phyloP scores from a whole-genome alignment of 1,284 basidiomycete genomes.

The Cronartium quercuum region DNA sequence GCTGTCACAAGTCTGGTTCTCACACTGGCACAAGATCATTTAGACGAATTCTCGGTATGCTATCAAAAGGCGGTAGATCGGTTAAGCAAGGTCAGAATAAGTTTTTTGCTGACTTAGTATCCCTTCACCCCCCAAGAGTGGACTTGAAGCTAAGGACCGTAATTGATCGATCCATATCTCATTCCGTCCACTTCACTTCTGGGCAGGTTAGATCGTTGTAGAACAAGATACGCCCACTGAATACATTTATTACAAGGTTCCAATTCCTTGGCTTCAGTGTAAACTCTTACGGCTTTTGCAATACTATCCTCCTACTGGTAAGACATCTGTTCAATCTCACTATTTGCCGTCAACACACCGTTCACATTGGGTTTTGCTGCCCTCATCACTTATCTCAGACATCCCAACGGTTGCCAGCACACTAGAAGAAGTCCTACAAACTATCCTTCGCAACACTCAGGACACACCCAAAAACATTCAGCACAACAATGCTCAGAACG shows the following conservation, averaged over 20 bases:
- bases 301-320: slow-evolving; percentile 89
- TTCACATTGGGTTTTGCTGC: not conserved
- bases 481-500: slow-evolving; percentile 97
- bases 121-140: not conserved
- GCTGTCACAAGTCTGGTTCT: slow-evolving; percentile 91
- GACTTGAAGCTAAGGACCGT: no score
- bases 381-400: slow-evolving; percentile 54
- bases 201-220: slow-evolving; percentile 66
- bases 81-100: slow-evolving; percentile 64
- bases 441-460: slow-evolving; percentile 87
- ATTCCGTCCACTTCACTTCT: slow-evolving; percentile 1
- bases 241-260: slow-evolving; percentile 95
- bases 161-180: slow-evolving; percentile 36
- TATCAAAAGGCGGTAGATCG: slow-evolving; percentile 92
- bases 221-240: slow-evolving; percentile 79
- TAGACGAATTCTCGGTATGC: slow-evolving; percentile 80
- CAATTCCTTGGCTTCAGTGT: slow-evolving; percentile 95
- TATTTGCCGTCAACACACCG: not conserved
- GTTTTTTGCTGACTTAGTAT: no score
- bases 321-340: slow-evolving; percentile 42
- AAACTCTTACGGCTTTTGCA: slow-evolving; percentile 88
- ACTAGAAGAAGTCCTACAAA: slow-evolving; percentile 76
- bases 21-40: slow-evolving; percentile 86
- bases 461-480: slow-evolving; percentile 91
- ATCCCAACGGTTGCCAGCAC: slow-evolving; percentile 71